Evolutionary conservation across 768 basidiomycete genomes (phyloP), one percentile per base, ranked within the genome.

Genomic region (Trichaptum fuscoviolaceum): DNA sequence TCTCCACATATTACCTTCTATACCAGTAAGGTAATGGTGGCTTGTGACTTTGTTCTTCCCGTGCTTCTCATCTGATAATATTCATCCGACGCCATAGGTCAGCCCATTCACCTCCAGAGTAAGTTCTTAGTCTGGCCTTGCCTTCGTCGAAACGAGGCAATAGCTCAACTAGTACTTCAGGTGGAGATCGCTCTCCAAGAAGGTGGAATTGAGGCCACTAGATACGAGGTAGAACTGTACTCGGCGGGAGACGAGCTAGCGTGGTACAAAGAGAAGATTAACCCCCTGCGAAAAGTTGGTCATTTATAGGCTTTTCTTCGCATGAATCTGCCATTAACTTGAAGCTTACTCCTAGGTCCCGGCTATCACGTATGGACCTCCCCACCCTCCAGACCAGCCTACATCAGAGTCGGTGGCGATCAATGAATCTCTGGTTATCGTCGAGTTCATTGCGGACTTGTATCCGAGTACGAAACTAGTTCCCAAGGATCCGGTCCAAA

Each of bases 381-480:
- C 88, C 6, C 76, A 79, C 17, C 83, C 83, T 24, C 81, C 85
- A 0, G 83, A 85, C 67, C 71, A 79, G 3, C 88, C 90, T 0
- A 87, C 88, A 1, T 81, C 84, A 0, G 85, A 85, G 42, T 87
- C 87, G 7, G 70, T 75, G 62, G 89, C 89, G 72, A 71, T 90
- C 70, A 80, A 85, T 7, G 89, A 91, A 71, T 89, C 87, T 4
- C 83, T 85, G 59, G 77, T 89, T 36, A 83, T 90, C 65, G 77
- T 89, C 64, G 87, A 91, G 72, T 86, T 90, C 75, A 73, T 90
- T 65, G 85, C 85, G 12, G 88, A 89, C 72, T 75, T 88, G 64
- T 84, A 78, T 73, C 82, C 83, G 1, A 72, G 78, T 52, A 77
- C 82, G 35, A 64, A 70, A 35, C 76, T 89, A 42, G 78, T 87